phyloP scores from a whole-genome alignment of 2,329 filamentous ascomycete species.

The Colletotrichum lini region DNA sequence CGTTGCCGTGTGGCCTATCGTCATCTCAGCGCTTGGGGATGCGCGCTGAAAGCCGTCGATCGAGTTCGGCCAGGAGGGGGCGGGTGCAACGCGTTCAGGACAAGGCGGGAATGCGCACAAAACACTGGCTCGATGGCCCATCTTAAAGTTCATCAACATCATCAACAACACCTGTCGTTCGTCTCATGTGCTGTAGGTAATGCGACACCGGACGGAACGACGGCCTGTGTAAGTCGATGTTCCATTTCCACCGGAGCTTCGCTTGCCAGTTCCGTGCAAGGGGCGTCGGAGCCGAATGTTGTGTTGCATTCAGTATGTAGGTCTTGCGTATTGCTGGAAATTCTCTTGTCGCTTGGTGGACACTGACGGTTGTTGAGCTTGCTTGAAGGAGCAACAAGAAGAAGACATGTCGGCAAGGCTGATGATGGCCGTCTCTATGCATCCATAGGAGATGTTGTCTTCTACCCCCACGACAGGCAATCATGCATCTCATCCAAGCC shows the following conservation, averaged over 20 bases:
- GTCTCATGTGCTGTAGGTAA: slow-evolving; percentile 13
- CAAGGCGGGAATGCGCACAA: not conserved
- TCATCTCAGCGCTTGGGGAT: not conserved
- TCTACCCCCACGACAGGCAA: not conserved
- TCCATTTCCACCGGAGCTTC: slow-evolving; percentile 28
- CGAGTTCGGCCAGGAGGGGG: not conserved
- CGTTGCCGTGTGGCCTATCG: not conserved
- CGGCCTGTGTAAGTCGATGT: not conserved
- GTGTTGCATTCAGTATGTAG: not conserved
- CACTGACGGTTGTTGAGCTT: not conserved
- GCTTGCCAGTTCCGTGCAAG: slow-evolving; percentile 7
- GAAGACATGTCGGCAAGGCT: not conserved
- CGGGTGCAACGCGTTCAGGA: not conserved
- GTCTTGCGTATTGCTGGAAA: not conserved
- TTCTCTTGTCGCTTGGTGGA: not conserved
- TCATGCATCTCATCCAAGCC: not conserved
- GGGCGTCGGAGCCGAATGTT: not conserved
- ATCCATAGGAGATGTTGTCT: not conserved
- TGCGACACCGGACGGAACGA: slow-evolving; percentile 18
- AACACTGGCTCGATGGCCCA: slow-evolving; percentile 2
- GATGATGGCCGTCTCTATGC: not conserved
- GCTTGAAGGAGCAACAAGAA: not conserved
- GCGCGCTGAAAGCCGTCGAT: not conserved
- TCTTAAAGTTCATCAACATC: not conserved
- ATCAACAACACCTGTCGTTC: slow-evolving; percentile 8